Evolutionary conservation across 1,139 yeast species (phyloP), one percentile per base, ranked within the genome.

Genomic region (Suhomyces panamericanus): DNA sequence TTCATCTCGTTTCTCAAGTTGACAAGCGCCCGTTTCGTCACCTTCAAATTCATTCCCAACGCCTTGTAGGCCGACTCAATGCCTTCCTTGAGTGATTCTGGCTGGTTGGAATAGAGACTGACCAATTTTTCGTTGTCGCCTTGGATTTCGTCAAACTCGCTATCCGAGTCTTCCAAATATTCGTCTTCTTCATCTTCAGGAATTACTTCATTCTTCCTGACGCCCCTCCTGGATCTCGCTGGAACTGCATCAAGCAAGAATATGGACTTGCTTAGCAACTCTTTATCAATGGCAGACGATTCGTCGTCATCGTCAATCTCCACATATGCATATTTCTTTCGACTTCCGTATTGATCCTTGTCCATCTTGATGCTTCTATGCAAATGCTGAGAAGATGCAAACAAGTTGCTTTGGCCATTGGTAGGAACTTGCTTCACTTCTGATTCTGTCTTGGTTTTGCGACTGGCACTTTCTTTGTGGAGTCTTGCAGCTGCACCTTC

Each of bases 71-170:
- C 96, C 17, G 76, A 76, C 46, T 74, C 75, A 10, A 91, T 62
- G 0, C 97, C 98, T 52, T 85, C 84, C 51, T 78, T 79, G 27
- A 87, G 66, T 43, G 77, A 80, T 15, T 69, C 70, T 0, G 98
- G 98, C 60, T 88, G 97, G 60, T 89, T 81, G 0, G 96, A 89
- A 63, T 90, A 90, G 29, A 87, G 72, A 66, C 96, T 87, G 6
- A 86, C 75, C 24, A 79, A 65, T 52, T 76, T 80, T 11, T 73
- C 78, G 8, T 27, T 16, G 50, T 12, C 60, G 2, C 16, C 28
- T 11, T 50, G 55, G 10, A 57, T 62, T 1, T 55, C 59, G 10
- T 50, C 58, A n/a, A 55, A 55, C 2, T 58, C 63, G 12, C 52
- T 55, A 3, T 58, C 58, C 15, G 53, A 53, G 32, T 58, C 64